Evolutionary conservation across 2,329 filamentous ascomycete genomes (phyloP).

Genomic region (Xylaria sp.): DNA sequence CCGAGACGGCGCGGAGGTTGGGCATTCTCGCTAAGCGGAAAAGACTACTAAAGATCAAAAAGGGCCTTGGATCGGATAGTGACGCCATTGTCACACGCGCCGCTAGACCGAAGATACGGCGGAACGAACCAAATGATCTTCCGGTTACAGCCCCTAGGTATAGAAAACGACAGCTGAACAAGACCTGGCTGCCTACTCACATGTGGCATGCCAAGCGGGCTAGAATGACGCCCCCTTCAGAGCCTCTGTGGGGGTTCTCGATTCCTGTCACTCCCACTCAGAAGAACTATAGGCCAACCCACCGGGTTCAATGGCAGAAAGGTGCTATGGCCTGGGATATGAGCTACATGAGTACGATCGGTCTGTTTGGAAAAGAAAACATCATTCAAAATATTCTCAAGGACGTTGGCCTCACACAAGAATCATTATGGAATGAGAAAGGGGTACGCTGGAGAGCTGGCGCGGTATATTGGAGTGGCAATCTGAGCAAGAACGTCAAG

Average conservation of each 20-base stretch:
- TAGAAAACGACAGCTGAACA: conserved; percentile 84
- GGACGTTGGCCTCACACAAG: conserved; percentile 69
- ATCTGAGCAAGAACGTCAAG: conserved; percentile 64
- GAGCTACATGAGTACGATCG: conserved; percentile 91
- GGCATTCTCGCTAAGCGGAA: conserved; percentile 68
- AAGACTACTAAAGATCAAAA: conserved; percentile 52
- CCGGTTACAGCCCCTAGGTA: conserved; percentile 69
- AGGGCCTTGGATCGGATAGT: conserved; percentile 47
- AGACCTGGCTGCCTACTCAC: conserved; percentile 95
- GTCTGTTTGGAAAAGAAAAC: conserved; percentile 72
- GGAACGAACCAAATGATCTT: conserved; percentile 74
- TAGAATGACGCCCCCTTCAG: conserved; percentile 81
- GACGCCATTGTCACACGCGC: conserved; percentile 53
- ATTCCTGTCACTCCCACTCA: conserved; percentile 86
- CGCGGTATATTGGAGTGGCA: conserved; percentile 59
- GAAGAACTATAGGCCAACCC: conserved; percentile 89
- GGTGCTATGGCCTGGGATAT: conserved; percentile 91
- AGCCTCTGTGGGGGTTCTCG: conserved; percentile 90
- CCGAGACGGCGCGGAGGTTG: conserved; percentile 79
- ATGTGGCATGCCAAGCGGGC: conserved; percentile 93
- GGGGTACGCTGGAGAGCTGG: conserved; percentile 76
- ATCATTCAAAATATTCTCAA: conserved; percentile 74
- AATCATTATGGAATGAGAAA: conserved; percentile 69
- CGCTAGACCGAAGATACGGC: conserved; percentile 73
- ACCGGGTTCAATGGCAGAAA: conserved; percentile 78